Conservation (phyloP, 2,329 filamentous ascomycete genomes). For the Fusarium piperis region DNA sequence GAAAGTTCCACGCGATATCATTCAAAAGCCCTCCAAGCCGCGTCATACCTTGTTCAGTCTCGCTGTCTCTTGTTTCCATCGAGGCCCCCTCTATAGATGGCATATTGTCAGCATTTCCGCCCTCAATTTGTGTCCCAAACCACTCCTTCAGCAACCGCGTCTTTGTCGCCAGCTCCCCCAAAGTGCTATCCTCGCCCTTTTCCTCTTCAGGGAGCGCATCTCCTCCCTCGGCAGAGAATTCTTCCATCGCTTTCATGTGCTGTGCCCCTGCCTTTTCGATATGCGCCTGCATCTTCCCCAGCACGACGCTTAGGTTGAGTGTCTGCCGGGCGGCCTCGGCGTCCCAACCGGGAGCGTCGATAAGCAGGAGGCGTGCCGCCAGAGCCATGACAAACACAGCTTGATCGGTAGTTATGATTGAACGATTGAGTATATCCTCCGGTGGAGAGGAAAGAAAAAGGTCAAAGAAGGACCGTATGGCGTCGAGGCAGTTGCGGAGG, state of each 20-base stretch:
- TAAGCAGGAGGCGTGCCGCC: conserved; percentile 33
- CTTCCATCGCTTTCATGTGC: conserved; percentile 1
- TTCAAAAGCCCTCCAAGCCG: conserved; percentile 42
- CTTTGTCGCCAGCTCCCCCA: conserved; percentile 35
- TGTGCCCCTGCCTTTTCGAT: conserved; percentile 19
- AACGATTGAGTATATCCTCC: conserved; percentile 27
- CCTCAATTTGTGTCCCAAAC: conserved; percentile 42
- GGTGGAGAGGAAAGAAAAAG: conserved; percentile 44
- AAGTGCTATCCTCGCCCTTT: conserved; percentile 8
- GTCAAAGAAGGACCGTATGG: conserved; percentile 47
- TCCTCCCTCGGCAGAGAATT: conserved; percentile 12
- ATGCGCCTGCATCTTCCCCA: conserved; percentile 22
- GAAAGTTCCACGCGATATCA: conserved; percentile 36
- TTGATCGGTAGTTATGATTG: conserved; percentile 37
- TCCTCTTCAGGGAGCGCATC: conserved; percentile 30
- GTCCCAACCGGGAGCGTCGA: conserved; percentile 40
- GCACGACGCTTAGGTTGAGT: conserved; percentile 21
- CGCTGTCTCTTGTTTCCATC: not conserved
- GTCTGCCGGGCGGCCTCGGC: conserved; percentile 24
- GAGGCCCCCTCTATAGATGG: not conserved
- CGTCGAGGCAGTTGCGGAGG: conserved; percentile 49
- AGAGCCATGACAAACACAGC: conserved; percentile 36
- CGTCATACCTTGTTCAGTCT: not conserved
- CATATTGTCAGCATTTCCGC: conserved; percentile 7
- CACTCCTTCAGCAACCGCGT: conserved; percentile 45